Evolutionary conservation across 345 rosid genomes (phyloP).

Genomic region (Citrus mangshanensis): DNA sequence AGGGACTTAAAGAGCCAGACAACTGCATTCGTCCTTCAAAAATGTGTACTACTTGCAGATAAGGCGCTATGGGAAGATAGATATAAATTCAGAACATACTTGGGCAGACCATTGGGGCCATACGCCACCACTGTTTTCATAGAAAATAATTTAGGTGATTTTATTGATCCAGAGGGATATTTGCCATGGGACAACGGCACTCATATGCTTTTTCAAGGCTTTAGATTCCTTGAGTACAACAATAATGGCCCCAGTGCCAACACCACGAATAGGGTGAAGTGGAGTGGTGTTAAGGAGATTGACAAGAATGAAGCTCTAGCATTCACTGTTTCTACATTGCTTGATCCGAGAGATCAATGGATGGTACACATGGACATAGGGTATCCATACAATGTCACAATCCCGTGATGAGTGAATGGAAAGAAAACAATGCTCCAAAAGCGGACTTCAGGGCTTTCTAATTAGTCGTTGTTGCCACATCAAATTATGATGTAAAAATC

Average conservation of each 20-base stretch:
- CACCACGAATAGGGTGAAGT: constrained; percentile 43
- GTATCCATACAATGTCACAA: constrained; percentile 35
- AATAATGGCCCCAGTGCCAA: constrained; percentile 68
- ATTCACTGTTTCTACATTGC: constrained; percentile 44
- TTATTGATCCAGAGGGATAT: constrained; percentile 69
- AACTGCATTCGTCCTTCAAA: constrained; percentile 65
- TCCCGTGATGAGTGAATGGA: constrained; percentile 1
- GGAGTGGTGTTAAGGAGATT: constrained; percentile 42
- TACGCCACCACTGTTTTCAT: constrained; percentile 51
- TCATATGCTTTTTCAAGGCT: constrained; percentile 29
- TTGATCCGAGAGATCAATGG: constrained; percentile 40
- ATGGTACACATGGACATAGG: constrained; percentile 33
- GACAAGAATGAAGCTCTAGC: constrained; percentile 31
- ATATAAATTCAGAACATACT: constrained; percentile 38
- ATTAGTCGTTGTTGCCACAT: too few relatives aligned
- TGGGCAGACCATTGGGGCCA: constrained; percentile 83
- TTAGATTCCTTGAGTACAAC: constrained; percentile 46
- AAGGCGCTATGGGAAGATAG: constrained; percentile 32
- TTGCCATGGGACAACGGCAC: constrained; percentile 6
- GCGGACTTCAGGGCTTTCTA: too few relatives aligned
- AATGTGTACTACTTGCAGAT: constrained; percentile 75
- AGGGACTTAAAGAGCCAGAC: constrained; percentile 24
- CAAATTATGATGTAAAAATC: too few relatives aligned
- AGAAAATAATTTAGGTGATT: constrained; percentile 54
- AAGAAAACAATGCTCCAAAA: too few relatives aligned